phyloP scores from a whole-genome alignment of 2,329 filamentous ascomycete genomes.

The Chalara sp. region DNA sequence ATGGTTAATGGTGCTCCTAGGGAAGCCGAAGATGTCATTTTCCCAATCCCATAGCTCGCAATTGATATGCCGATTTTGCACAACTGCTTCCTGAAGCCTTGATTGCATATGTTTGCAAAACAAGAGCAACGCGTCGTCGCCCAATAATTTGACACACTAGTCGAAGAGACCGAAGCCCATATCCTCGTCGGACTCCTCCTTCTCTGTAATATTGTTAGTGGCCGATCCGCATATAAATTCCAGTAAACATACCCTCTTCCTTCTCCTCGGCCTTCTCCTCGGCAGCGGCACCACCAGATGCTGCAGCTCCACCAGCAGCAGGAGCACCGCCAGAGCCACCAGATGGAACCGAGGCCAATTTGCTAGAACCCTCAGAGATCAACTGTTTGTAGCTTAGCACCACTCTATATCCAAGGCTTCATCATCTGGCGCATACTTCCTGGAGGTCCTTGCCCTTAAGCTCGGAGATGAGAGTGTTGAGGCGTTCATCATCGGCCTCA shows the following conservation, averaged over 20 bases:
- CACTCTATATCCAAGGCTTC: slow-evolving; percentile 15
- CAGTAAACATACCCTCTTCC: slow-evolving; percentile 67
- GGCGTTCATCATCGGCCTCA: slow-evolving; percentile 83
- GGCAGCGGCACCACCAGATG: slow-evolving; percentile 57
- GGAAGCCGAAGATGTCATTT: slow-evolving; percentile 13
- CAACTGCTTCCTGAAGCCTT: slow-evolving; percentile 22
- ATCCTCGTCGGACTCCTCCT: slow-evolving; percentile 69
- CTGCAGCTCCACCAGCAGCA: slow-evolving; percentile 60
- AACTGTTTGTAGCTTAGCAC: slow-evolving; percentile 50
- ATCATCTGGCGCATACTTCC: slow-evolving; percentile 55
- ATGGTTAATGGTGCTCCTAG: slow-evolving; percentile 18
- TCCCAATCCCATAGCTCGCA: slow-evolving; percentile 22
- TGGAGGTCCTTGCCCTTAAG: slow-evolving; percentile 88
- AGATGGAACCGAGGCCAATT: slow-evolving; percentile 96
- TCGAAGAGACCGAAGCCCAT: slow-evolving; percentile 75
- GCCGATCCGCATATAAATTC: slow-evolving; percentile 18
- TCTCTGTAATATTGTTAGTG: slow-evolving; percentile 36
- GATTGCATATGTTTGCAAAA: slow-evolving; percentile 14
- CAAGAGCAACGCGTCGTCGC: slow-evolving; percentile 18
- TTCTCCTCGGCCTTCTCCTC: slow-evolving; percentile 62
- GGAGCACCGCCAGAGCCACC: slow-evolving; percentile 74
- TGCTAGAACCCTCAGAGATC: slow-evolving; percentile 80
- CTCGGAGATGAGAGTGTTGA: slow-evolving; percentile 82
- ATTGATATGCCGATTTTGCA: slow-evolving; percentile 21
- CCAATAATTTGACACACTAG: slow-evolving; percentile 40